Conservation (phyloP, 306 rosid species). For the Begonia peltatifolia region DNA sequence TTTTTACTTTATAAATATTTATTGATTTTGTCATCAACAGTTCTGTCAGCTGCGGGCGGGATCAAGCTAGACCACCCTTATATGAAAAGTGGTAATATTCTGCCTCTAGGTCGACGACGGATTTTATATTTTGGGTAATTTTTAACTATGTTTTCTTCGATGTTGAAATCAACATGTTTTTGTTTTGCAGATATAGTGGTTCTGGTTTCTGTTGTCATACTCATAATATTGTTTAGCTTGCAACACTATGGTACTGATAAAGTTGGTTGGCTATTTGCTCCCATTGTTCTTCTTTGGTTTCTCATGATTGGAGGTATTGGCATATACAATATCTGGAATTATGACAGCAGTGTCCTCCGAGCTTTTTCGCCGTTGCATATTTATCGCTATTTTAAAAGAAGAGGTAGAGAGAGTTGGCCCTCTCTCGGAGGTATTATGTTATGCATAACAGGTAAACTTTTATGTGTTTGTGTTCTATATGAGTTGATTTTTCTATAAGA, state of each 20-base stretch:
- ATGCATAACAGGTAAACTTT: slow-evolving; percentile 73
- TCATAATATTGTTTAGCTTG: slow-evolving; percentile 81
- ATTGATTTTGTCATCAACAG: slow-evolving; percentile 15
- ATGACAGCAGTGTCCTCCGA: slow-evolving; percentile 54
- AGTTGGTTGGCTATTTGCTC: slow-evolving; percentile 99
- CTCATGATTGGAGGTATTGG: slow-evolving; percentile 91
- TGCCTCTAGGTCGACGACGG: slow-evolving; percentile 8
- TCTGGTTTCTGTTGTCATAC: slow-evolving; percentile 70
- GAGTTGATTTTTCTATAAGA: too few species aligned
- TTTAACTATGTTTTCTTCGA: slow-evolving; percentile 3
- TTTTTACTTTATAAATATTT: too few species aligned
- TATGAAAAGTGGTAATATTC: slow-evolving; percentile 42
- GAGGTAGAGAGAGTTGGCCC: slow-evolving; percentile 66
- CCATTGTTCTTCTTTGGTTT: slow-evolving; percentile 91
- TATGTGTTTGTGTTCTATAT: neutral
- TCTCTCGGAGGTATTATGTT: slow-evolving; percentile 96
- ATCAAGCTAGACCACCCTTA: slow-evolving; percentile 71
- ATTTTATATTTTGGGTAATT: neutral
- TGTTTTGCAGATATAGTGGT: slow-evolving; percentile 56
- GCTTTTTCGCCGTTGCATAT: slow-evolving; percentile 81
- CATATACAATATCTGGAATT: slow-evolving; percentile 71
- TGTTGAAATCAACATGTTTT: slow-evolving; percentile 6
- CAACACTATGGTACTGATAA: slow-evolving; percentile 92
- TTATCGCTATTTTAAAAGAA: slow-evolving; percentile 60
- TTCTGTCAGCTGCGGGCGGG: slow-evolving; percentile 93